Evolutionary conservation across 257 asterid genomes (phyloP).

Genomic region (Jacaranda mimosifolia): DNA sequence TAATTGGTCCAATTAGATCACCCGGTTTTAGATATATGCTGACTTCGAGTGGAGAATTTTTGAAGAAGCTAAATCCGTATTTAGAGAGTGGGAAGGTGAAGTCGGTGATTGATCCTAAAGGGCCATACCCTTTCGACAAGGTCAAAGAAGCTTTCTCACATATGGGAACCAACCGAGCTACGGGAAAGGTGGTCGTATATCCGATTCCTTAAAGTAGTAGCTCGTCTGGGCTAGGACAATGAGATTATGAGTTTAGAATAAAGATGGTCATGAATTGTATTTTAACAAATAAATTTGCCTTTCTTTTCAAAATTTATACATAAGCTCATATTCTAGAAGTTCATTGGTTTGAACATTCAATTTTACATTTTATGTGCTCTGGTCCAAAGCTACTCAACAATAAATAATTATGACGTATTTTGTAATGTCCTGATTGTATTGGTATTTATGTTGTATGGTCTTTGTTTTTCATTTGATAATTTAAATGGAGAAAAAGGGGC

Average conservation of each 20-base stretch:
- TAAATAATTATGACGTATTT: no score
- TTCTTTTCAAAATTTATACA: no score
- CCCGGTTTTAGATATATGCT: slow-evolving; percentile 90
- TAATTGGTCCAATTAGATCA: slow-evolving; percentile 82
- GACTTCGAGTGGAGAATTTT: slow-evolving; percentile 72
- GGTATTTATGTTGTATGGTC: no score
- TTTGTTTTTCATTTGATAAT: no score
- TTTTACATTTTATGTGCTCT: no score
- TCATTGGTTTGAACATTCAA: no score
- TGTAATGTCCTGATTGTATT: no score
- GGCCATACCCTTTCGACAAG: slow-evolving; percentile 80
- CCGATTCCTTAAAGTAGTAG: slow-evolving; percentile 63
- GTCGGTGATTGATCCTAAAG: slow-evolving; percentile 75
- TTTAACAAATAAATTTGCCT: no score
- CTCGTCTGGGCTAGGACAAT: neutral
- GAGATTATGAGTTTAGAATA: neutral
- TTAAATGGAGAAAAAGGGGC: no score
- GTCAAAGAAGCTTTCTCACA: slow-evolving; percentile 80
- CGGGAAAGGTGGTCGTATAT: slow-evolving; percentile 80
- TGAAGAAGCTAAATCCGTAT: slow-evolving; percentile 77
- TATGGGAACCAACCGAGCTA: slow-evolving; percentile 75
- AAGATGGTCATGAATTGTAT: neutral
- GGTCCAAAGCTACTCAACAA: no score
- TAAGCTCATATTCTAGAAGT: no score
- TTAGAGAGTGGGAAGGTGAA: slow-evolving; percentile 81